Base-by-base conservation (phyloP, 106 monocot species). In the Allium fistulosum region DNA sequence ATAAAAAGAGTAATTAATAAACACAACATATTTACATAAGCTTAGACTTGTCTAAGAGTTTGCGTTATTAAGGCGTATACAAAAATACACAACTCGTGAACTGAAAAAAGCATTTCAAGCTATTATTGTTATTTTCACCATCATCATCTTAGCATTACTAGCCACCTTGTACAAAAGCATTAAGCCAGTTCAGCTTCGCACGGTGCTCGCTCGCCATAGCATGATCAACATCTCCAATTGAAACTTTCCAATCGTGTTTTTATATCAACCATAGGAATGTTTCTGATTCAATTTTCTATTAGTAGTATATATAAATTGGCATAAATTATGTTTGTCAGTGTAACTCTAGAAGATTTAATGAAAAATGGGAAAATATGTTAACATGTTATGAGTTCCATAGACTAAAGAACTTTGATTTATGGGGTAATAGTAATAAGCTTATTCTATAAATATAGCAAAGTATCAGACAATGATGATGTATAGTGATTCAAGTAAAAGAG, bases 341-440 rank as follows among this genome's bases (percentile, higher is more conserved):
- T 37, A 37, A 37, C 37, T 37, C 1, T 37, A 37, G 37, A 37
- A 37, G 37, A 37, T 37, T 37, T 37, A 37, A 37, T 37, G 37
- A 5, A 37, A 1, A 37, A 37, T 2, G 37, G 37, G 37, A 37
- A 37, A 37, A 8, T 9, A 15, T 15, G 1, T 22, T 15, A 74
- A 97, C 92, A 92, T 76, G 97, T 97, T 92, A 97, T 97, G 46
- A 92, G 97, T 67, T 97, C 89, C 97, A 97, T 97, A 16, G 97
- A 92, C 66, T 69, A 84, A 17, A 97, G 79, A 72, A 97, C 92
- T 83, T 81, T 88, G 55, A 92, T 97, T 15, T 87, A 78, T 27
- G 92, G 92, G 10, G 72, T 87, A 53, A 97, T 92, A 15, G 97
- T 97, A 51, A 97, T 89, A 74, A 97, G 88, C 72, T 89, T 89